A percentile compares a stretch with the other conserved stretches of the same genome.
Evolutionary conservation across 2,329 filamentous ascomycete species (phyloP).

Genomic region (Penicillium frequentans): DNA sequence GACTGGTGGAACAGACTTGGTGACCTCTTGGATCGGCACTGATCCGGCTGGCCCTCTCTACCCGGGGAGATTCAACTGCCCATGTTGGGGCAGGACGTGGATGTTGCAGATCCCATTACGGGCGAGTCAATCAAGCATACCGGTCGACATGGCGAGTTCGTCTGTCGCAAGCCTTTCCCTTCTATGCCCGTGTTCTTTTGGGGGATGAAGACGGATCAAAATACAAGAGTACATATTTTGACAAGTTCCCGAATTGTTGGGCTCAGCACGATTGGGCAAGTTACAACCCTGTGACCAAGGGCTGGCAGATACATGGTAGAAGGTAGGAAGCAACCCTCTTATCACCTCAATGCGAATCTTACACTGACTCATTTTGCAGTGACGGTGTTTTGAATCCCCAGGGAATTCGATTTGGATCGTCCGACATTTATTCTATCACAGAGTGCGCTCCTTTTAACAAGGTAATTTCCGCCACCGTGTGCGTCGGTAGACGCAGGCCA

Average conservation of each 20-base stretch:
- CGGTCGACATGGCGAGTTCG: slow-evolving; percentile 41
- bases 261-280: slow-evolving; percentile 51
- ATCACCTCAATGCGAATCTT: neutral
- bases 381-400: slow-evolving; percentile 51
- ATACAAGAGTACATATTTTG: slow-evolving; percentile 50
- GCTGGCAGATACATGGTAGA: slow-evolving; percentile 46
- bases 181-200: slow-evolving; percentile 50
- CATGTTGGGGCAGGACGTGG: slow-evolving; percentile 49
- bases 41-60: slow-evolving; percentile 46
- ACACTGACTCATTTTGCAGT: slow-evolving; percentile 15
- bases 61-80: slow-evolving; percentile 48
- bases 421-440: slow-evolving; percentile 51
- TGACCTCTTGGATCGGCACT: slow-evolving; percentile 44
- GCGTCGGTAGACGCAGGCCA: slow-evolving; percentile 10
- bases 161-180: slow-evolving; percentile 48
- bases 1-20: slow-evolving; percentile 51
- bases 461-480: slow-evolving; percentile 14
- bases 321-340: slow-evolving; percentile 23
- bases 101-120: slow-evolving; percentile 43
- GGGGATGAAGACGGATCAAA: slow-evolving; percentile 40
- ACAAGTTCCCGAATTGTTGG: slow-evolving; percentile 39
- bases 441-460: slow-evolving; percentile 41
- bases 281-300: slow-evolving; percentile 42
- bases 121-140: slow-evolving; percentile 31
- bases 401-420: slow-evolving; percentile 49